These are phyloP conservation scores for Stephania cephalantha DNA, from an alignment of 164 flowering plant species.

Conservation along the genomic window DNA sequence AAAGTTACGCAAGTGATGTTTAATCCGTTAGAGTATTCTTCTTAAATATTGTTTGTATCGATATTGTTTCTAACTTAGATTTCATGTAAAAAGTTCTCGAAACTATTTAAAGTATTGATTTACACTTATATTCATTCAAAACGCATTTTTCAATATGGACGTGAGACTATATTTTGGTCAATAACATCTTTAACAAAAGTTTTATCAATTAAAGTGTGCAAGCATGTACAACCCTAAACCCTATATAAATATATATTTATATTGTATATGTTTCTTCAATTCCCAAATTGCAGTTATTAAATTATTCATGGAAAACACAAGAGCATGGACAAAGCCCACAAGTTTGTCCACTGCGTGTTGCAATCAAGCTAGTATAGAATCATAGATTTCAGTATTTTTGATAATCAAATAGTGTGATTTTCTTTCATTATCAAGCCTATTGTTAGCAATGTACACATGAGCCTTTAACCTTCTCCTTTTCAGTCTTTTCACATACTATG, in stretches of 20 bases:
- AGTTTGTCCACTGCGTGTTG: neutral
- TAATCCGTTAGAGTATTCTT: neutral
- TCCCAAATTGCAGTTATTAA: neutral
- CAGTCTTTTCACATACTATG: neutral
- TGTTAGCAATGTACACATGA: neutral
- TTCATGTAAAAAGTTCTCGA: no score
- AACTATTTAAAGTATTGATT: no score
- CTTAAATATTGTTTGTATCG: neutral
- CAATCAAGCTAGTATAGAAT: neutral
- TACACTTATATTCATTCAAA: no score
- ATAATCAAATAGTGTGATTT: neutral
- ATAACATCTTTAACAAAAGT: neutral
- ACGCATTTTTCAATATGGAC: no score
- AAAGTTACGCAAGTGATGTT: neutral
- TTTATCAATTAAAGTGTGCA: neutral
- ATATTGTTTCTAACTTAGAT: neutral
- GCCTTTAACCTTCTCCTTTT: neutral
- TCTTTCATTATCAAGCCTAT: neutral
- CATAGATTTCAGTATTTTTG: neutral
- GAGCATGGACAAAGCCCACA: constrained; percentile 2
- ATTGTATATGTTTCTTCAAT: neutral
- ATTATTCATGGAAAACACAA: neutral
- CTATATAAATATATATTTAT: no score
- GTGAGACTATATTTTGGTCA: no score
- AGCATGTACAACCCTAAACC: neutral